Evolutionary conservation across 2,329 filamentous ascomycete genomes (phyloP).

Genomic region (Sporothrix brunneoviolacea): DNA sequence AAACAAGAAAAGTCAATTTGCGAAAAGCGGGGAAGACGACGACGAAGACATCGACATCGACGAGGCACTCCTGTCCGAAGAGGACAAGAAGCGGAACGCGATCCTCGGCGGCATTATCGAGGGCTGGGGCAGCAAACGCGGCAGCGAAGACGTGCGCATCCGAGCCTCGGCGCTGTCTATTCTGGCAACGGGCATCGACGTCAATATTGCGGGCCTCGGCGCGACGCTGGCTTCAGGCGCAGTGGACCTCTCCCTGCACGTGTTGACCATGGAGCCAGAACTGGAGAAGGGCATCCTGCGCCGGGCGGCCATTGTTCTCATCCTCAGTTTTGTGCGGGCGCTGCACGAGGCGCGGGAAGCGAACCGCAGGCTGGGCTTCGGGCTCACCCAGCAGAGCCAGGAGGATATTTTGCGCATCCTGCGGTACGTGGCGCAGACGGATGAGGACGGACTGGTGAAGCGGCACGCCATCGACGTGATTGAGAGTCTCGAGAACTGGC

Average conservation of each 20-base stretch:
- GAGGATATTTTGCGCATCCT: slow-evolving; percentile 57
- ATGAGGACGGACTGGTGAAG: slow-evolving; percentile 61
- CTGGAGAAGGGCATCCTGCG: slow-evolving; percentile 58
- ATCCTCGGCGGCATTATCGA: slow-evolving; percentile 53
- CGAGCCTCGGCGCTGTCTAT: slow-evolving; percentile 64
- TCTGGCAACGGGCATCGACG: slow-evolving; percentile 53
- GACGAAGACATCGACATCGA: slow-evolving; percentile 44
- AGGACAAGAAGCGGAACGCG: slow-evolving; percentile 40
- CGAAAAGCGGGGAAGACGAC: slow-evolving; percentile 40
- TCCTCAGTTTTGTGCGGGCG: slow-evolving; percentile 55
- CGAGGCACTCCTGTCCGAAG: slow-evolving; percentile 36
- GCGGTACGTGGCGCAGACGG: slow-evolving; percentile 56
- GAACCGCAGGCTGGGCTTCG: slow-evolving; percentile 43
- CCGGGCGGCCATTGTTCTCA: slow-evolving; percentile 56
- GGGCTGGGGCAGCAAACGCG: slow-evolving; percentile 61
- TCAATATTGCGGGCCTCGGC: slow-evolving; percentile 50
- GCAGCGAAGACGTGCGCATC: slow-evolving; percentile 63
- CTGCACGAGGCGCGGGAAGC: slow-evolving; percentile 47
- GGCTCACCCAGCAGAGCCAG: slow-evolving; percentile 47
- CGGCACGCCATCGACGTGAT: slow-evolving; percentile 61
- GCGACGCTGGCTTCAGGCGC: slow-evolving; percentile 45
- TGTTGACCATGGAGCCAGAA: slow-evolving; percentile 56
- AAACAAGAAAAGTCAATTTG: not conserved
- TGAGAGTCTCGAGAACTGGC: slow-evolving; percentile 59
- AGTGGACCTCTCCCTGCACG: slow-evolving; percentile 56